phyloP scores from a whole-genome alignment of 164 flowering plant species.

The Vitis rotundifolia region DNA sequence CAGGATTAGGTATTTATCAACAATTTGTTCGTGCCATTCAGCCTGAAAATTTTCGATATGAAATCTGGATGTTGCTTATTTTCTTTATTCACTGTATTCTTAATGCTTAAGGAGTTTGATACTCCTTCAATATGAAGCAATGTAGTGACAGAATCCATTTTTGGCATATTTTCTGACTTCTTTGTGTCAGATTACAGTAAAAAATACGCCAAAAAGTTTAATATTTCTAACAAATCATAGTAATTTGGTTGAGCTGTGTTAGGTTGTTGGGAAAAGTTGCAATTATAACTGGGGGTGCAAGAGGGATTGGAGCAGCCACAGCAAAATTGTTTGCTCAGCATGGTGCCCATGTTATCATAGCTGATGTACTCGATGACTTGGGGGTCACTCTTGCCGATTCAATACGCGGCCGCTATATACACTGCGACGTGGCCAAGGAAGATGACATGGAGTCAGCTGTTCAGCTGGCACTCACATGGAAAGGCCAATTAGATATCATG shows the following conservation, averaged over 20 bases:
- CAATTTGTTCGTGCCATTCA: too few relatives aligned
- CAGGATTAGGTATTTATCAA: neutral
- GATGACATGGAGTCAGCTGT: constrained; percentile 59
- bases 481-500: constrained; percentile 75
- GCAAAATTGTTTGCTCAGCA: constrained; percentile 58
- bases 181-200: too few relatives aligned
- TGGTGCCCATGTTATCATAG: constrained; percentile 75
- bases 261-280: constrained; percentile 78
- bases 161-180: too few relatives aligned
- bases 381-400: constrained; percentile 49
- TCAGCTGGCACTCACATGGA: constrained; percentile 48
- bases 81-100: neutral
- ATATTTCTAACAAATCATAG: neutral
- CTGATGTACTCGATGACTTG: constrained; percentile 69
- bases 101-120: neutral
- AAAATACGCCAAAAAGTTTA: too few relatives aligned
- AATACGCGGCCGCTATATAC: constrained; percentile 61
- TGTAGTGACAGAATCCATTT: too few relatives aligned
- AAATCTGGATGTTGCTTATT: neutral
- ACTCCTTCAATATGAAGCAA: neutral
- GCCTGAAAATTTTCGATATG: too few relatives aligned
- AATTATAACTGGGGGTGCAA: constrained; percentile 83
- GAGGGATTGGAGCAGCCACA: constrained; percentile 82
- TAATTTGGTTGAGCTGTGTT: neutral
- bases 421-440: constrained; percentile 73